phyloP scores from a whole-genome alignment of 2,329 filamentous ascomycete genomes.

The Parastagonospora avenae region DNA sequence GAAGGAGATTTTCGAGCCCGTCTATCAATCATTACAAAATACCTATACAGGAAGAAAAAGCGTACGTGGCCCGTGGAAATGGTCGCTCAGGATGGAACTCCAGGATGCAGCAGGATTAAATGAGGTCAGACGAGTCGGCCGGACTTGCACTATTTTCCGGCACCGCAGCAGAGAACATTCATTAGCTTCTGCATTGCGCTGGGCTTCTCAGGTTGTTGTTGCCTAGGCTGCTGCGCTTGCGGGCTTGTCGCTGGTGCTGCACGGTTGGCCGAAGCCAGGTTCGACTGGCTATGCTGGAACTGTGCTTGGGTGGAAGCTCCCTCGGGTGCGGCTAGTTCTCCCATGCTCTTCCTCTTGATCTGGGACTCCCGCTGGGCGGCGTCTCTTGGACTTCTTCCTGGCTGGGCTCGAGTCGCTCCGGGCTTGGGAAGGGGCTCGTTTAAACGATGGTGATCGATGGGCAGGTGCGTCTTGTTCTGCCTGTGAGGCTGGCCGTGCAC shows the following conservation, averaged over 20 bases:
- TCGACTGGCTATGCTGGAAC: constrained; percentile 93
- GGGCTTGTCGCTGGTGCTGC: constrained; percentile 53
- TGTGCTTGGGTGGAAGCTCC: constrained; percentile 87
- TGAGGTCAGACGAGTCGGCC: constrained; percentile 20
- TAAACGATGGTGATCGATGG: constrained; percentile 50
- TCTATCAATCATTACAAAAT: constrained; percentile 50
- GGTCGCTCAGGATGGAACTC: constrained; percentile 43
- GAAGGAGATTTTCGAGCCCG: constrained; percentile 44
- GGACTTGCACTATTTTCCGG: constrained; percentile 33
- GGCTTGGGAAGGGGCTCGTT: constrained; percentile 61
- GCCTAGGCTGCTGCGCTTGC: constrained; percentile 59
- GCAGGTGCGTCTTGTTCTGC: constrained; percentile 59
- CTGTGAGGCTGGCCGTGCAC: constrained; percentile 74
- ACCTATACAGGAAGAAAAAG: constrained; percentile 46
- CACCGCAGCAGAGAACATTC: constrained; percentile 85
- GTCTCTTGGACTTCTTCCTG: constrained; percentile 46
- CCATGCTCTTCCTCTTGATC: constrained; percentile 72
- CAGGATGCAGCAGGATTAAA: constrained; percentile 40
- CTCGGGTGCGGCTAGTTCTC: constrained; percentile 81
- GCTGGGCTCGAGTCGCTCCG: constrained; percentile 63
- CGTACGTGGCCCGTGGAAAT: constrained; percentile 29
- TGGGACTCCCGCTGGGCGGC: constrained; percentile 28
- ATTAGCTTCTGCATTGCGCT: constrained; percentile 90
- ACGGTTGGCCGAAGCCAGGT: constrained; percentile 71
- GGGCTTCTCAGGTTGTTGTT: constrained; percentile 67